Evolutionary conservation across 1,139 yeast species (phyloP), one percentile per base, ranked within the genome.

Genomic region (Arxiozyma slooffiae): DNA sequence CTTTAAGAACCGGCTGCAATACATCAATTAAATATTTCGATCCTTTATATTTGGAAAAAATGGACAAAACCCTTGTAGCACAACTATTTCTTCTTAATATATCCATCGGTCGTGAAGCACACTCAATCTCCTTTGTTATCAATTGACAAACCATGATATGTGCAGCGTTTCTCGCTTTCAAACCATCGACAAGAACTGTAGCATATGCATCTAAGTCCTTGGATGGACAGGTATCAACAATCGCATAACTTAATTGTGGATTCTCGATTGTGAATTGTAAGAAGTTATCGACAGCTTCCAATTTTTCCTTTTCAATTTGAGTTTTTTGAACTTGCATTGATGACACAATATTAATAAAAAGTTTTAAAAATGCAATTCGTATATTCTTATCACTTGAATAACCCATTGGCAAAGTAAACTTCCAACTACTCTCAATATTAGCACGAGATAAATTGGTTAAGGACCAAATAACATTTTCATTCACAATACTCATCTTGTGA

Each of bases 21-120:
- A 82, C 75, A 4, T 65, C 55, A 3, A 72, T 65, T 48, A 88
- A 69, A 61, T 85, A 87, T 0, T 73, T 76, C 23, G 68, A 64
- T 0, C 95, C 96, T 57, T 80, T 76, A 23, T 76, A 72, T 57
- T 82, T 80, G 0, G 95, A 85, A 60, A 81, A 81, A 41, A 85
- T 74, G 0, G 90, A 83, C 48, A 87, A 71, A 46, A 87, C 73
- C 60, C 90, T 78, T 0, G 96, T 86, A 41, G 92, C 84, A 24
- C 88, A 85, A 49, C 94, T 83, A 64, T 88, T 88, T 53, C 95
- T 76, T 60, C 96, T 74, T 57, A 88, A 74, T 34, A 87, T 77
- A 60, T 86, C 95, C 39, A 85, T 77, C 16, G 87, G 78, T 53
- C 85, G 76, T 0, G 77, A 69, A 0, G 85, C 81, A 36, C 70